These are phyloP conservation scores for Suillus subalutaceus DNA, from an alignment of 768 basidiomycete genomes.

Conservation along the genomic window DNA sequence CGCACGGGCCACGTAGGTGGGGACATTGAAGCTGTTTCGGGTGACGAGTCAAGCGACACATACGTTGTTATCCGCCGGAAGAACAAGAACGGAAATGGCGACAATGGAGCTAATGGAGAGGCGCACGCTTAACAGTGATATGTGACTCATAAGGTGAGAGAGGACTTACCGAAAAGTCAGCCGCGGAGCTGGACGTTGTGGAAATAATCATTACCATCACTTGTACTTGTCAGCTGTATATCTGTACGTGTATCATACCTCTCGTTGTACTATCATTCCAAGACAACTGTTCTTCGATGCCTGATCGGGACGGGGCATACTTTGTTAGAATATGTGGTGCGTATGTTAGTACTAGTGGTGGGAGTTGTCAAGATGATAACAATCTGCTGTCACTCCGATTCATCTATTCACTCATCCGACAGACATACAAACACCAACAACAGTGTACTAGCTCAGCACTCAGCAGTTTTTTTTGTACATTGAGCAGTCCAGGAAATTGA, in stretches of 20 bases:
- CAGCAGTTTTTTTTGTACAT: too few relatives aligned
- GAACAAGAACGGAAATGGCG: slow-evolving; percentile 34
- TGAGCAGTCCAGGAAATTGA: too few relatives aligned
- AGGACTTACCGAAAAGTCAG: background rate
- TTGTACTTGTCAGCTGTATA: slow-evolving; percentile 4
- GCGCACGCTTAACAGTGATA: background rate
- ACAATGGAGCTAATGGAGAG: background rate
- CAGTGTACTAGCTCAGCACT: too few relatives aligned
- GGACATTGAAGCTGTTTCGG: slow-evolving; percentile 63
- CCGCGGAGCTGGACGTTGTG: background rate
- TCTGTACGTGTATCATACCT: slow-evolving; percentile 10
- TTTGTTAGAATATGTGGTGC: too few relatives aligned
- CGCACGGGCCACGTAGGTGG: slow-evolving; percentile 38
- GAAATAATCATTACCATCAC: background rate
- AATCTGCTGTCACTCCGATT: too few relatives aligned
- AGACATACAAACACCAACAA: too few relatives aligned
- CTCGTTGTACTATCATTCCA: background rate
- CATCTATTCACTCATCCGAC: too few relatives aligned
- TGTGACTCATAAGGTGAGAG: background rate
- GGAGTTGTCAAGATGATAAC: too few relatives aligned
- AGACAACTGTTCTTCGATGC: background rate
- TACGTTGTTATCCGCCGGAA: slow-evolving; percentile 69
- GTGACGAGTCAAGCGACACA: slow-evolving; percentile 55
- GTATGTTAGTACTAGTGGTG: too few relatives aligned
- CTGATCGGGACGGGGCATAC: too few relatives aligned